Conservation (phyloP, 345 rosid genomes). For the Euphorbia peplus region DNA sequence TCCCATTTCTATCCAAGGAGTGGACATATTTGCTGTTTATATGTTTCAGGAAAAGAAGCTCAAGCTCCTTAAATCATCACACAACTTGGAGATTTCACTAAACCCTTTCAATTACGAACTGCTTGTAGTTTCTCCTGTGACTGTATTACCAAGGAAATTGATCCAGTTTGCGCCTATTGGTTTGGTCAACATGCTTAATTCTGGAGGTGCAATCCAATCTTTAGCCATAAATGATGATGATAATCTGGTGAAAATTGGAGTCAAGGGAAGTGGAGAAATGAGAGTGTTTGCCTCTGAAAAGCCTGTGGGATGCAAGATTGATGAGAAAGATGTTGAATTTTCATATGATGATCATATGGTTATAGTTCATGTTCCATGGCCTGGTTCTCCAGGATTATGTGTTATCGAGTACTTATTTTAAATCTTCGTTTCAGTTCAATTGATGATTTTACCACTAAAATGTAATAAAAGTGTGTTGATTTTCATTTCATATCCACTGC, state of each 20-base stretch:
- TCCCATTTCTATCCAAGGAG: slow-evolving; percentile 60
- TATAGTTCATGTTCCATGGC: slow-evolving; percentile 59
- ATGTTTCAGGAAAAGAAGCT: slow-evolving; percentile 62
- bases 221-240: slow-evolving; percentile 24
- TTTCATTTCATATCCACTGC: no score
- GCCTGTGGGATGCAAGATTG: slow-evolving; percentile 58
- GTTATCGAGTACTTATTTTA: slow-evolving; percentile 54
- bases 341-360: slow-evolving; percentile 51
- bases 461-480: not conserved
- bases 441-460: not conserved
- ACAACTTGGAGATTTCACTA: slow-evolving; percentile 48
- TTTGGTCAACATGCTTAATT: slow-evolving; percentile 78
- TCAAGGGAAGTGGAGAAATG: slow-evolving; percentile 72
- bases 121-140: slow-evolving; percentile 64
- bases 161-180: slow-evolving; percentile 78
- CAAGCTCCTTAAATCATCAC: slow-evolving; percentile 44
- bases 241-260: slow-evolving; percentile 38
- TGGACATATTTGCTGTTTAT: slow-evolving; percentile 58
- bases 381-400: slow-evolving; percentile 41
- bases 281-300: slow-evolving; percentile 57
- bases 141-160: slow-evolving; percentile 30
- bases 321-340: slow-evolving; percentile 50
- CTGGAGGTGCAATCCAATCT: slow-evolving; percentile 74
- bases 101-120: slow-evolving; percentile 84
- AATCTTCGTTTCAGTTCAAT: not conserved